These are phyloP conservation scores for Dictyostelium brefeldianum DNA, from an alignment of 78 protist species.

Conservation along the genomic window DNA sequence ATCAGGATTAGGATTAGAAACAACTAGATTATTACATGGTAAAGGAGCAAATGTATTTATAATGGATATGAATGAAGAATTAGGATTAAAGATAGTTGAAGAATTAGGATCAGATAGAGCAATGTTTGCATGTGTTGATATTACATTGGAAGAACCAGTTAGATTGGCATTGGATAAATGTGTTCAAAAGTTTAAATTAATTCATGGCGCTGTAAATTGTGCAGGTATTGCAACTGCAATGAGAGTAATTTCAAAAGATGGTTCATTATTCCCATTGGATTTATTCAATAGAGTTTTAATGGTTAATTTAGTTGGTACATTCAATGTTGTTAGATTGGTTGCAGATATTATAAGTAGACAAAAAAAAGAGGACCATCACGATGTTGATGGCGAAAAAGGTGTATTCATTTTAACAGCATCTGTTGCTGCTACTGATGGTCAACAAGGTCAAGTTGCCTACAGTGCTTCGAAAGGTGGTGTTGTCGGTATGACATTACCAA, in stretches of 20 bases:
- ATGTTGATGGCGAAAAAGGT: slow-evolving; percentile 76
- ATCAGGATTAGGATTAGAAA: slow-evolving; percentile 92
- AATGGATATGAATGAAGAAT: slow-evolving; percentile 80
- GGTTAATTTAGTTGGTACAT: slow-evolving; percentile 89
- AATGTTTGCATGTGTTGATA: slow-evolving; percentile 49
- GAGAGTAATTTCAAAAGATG: slow-evolving; percentile 11
- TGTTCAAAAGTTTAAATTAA: slow-evolving; percentile 63
- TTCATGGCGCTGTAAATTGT: slow-evolving; percentile 91
- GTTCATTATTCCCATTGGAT: slow-evolving; percentile 45
- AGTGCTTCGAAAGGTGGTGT: slow-evolving; percentile 90
- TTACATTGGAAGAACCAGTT: slow-evolving; percentile 71
- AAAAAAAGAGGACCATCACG: not conserved
- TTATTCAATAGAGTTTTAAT: slow-evolving; percentile 63
- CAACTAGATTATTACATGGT: slow-evolving; percentile 18
- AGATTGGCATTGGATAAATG: slow-evolving; percentile 44
- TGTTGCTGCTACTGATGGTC: slow-evolving; percentile 93
- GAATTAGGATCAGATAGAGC: slow-evolving; percentile 70
- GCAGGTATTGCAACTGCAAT: slow-evolving; percentile 91
- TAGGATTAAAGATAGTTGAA: slow-evolving; percentile 40
- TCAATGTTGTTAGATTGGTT: slow-evolving; percentile 84
- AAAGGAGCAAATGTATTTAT: slow-evolving; percentile 78
- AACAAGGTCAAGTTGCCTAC: slow-evolving; percentile 94
- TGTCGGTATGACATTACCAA: slow-evolving; percentile 87
- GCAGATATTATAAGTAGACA: slow-evolving; percentile 85
- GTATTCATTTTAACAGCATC: slow-evolving; percentile 89